Base-by-base conservation (phyloP, 345 rosid genomes). In the Combretum micranthum region DNA sequence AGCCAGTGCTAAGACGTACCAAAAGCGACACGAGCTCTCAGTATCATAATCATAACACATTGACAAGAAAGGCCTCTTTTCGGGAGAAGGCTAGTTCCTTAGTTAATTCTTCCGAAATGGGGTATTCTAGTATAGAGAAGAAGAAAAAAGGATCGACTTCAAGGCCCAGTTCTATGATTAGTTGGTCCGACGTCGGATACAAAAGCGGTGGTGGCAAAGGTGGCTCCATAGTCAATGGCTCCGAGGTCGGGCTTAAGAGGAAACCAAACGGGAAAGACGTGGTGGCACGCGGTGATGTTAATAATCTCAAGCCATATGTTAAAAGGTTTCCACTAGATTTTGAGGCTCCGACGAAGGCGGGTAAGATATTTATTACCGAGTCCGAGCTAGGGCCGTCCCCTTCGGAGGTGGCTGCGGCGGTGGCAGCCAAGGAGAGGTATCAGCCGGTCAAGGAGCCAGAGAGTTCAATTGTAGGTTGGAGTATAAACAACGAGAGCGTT, bases 311-410 rank as follows among this genome's bases (percentile, higher is more conserved):
- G 37, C 50, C 60, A 19, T n/a, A 20, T 14, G 22, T 52, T 52
- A 57, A 51, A 44, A 46, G 6, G 14, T 4, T 44, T 18, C 52
- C 57, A 1, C 6, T 50, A 62, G 68, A 57, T 26, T 62, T 68
- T 15, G 68, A 39, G 20, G 19, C 64, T 15, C 52, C 67, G 23
- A 20, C 2, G 16, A 53, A 43, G 19, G 75, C 64, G 3, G 72
- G 69, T 17, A 16, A 63, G 20, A 65, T 60, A 16, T 8, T 70
- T 9, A 62, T 80, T 58, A 84, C 93, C 0, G 84, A 83, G 44
- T 84, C 97, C 0, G 96, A 93, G 20, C 47, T 87, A 56, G 99
- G 97, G 11, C 97, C 97, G 0, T 89, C 97, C 0, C 80, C 96
- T 0, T 93, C 97, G 2, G 99, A 86, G 69, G 89, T 93, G 61